Evolutionary conservation across 371 early-diverging fungal species (phyloP).

Genomic region (Lichtheimia corymbifera): DNA sequence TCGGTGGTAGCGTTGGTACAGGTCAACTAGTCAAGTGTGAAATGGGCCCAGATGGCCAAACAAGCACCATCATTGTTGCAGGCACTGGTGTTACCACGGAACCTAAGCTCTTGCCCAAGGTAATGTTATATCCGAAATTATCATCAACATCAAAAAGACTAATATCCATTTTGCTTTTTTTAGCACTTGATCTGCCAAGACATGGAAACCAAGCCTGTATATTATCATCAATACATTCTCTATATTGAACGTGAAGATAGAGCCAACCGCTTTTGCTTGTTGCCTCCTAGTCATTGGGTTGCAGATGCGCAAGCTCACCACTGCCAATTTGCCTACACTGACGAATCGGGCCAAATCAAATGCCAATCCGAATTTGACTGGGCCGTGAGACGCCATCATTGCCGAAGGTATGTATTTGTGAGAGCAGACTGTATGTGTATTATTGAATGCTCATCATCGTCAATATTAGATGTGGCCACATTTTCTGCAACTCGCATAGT

Average conservation of each 20-base stretch:
- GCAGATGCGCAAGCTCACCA: conserved; percentile 12
- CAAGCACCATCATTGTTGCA: conserved; percentile 17
- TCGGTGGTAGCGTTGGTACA: conserved; percentile 22
- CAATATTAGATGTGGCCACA: conserved; percentile 20
- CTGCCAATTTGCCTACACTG: conserved; percentile 18
- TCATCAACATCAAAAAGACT: no score
- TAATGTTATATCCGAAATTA: not conserved
- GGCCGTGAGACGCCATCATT: conserved; percentile 23
- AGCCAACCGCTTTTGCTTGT: not conserved
- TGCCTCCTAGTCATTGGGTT: conserved; percentile 9
- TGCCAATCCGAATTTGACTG: conserved; percentile 21
- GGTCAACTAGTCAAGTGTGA: conserved; percentile 20
- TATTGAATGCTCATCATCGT: not conserved
- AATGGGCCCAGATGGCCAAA: conserved; percentile 14
- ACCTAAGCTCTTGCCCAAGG: conserved; percentile 17
- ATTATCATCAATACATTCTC: conserved; percentile 23
- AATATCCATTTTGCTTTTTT: not conserved
- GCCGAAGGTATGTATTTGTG: conserved; percentile 20
- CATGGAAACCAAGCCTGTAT: conserved; percentile 6
- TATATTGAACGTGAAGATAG: conserved; percentile 17
- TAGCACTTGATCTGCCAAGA: not conserved
- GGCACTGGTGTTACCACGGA: conserved; percentile 20
- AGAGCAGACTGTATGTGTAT: not conserved
- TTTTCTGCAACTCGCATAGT: conserved; percentile 21
- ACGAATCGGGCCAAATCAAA: conserved; percentile 2